Evolutionary conservation across 257 asterid species (phyloP).

Genomic region (Linaria vulgaris): DNA sequence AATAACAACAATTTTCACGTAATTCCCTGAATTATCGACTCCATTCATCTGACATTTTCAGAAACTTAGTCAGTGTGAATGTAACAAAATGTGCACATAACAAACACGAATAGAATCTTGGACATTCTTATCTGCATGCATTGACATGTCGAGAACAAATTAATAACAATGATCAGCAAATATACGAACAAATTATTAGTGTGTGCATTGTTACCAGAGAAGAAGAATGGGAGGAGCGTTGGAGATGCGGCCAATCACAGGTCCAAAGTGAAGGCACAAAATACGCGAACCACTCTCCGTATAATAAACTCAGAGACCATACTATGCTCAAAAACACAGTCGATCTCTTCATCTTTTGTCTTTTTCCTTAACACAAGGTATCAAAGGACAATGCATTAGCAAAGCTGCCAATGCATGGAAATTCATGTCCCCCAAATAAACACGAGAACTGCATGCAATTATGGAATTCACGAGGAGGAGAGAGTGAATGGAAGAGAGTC

Average conservation of each 20-base stretch:
- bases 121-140: no score
- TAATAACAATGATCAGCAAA: no score
- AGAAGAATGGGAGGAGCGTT: conserved; percentile 29
- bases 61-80: conserved; percentile 23
- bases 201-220: conserved; percentile 36
- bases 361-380: no score
- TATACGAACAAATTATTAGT: background rate
- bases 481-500: no score
- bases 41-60: conserved; percentile 47
- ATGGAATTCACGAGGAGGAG: no score
- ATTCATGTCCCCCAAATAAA: no score
- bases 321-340: conserved; percentile 53
- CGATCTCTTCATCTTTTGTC: conserved; percentile 42
- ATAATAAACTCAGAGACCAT: conserved; percentile 75
- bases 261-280: conserved; percentile 64
- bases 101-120: background rate
- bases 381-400: no score
- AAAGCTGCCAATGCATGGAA: no score
- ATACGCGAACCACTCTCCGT: conserved; percentile 90
- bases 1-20: conserved; percentile 74
- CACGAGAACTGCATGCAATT: no score
- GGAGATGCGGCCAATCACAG: conserved; percentile 90
- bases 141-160: no score
- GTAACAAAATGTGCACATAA: background rate
- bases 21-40: conserved; percentile 43